phyloP scores from a whole-genome alignment of 169 alveolate species.

The Eimeria sp. region DNA sequence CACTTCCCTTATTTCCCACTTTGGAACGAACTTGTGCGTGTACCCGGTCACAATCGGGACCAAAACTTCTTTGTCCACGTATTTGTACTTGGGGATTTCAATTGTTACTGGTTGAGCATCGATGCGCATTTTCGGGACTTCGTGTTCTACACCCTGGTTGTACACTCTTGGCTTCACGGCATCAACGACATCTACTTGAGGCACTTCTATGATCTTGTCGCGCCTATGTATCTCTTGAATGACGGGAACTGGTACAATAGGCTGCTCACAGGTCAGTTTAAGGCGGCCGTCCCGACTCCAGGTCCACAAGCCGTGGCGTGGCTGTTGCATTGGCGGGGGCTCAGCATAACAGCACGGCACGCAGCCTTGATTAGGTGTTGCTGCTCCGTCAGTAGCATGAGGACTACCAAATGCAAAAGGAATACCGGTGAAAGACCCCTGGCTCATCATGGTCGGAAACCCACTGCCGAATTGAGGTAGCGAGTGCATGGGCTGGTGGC shows the following conservation, averaged over 20 bases:
- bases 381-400: constrained; percentile 52
- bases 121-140: constrained; percentile 89
- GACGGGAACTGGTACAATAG: constrained; percentile 92
- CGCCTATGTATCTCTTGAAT: constrained; percentile 92
- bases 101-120: constrained; percentile 87
- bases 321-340: constrained; percentile 64
- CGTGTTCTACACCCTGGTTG: constrained; percentile 92
- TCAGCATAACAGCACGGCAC: constrained; percentile 72
- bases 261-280: constrained; percentile 88
- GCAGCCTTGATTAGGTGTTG: constrained; percentile 66
- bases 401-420: constrained; percentile 41
- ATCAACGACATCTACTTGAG: constrained; percentile 91
- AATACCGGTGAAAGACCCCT: constrained; percentile 37
- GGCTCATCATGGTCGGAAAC: constrained; percentile 37
- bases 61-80: constrained; percentile 91
- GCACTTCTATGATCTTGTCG: constrained; percentile 91
- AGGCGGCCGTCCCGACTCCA: constrained; percentile 89
- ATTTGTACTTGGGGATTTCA: constrained; percentile 90
- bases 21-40: constrained; percentile 92
- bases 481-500: constrained; percentile 79
- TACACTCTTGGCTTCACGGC: constrained; percentile 90
- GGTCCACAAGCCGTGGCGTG: constrained; percentile 84
- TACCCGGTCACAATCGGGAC: constrained; percentile 91
- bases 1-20: constrained; percentile 93
- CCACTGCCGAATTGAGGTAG: constrained; percentile 75